Base-by-base conservation (phyloP, 768 basidiomycete species). In the Auricularia auricula-judae region DNA sequence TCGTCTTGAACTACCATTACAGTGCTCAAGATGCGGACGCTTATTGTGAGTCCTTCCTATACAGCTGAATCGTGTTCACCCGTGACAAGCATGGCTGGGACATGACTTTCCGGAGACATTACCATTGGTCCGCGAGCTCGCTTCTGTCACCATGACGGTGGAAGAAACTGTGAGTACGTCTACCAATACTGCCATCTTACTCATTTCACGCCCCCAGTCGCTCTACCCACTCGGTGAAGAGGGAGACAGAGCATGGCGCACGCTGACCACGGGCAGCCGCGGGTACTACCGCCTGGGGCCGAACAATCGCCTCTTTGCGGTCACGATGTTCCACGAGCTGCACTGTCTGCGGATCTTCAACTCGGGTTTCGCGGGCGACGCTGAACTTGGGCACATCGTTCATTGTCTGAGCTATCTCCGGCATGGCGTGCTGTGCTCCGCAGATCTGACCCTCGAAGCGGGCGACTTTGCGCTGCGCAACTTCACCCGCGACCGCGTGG, bases 361-460 rank as follows among this genome's bases (percentile, higher is more conserved):
- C 58, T 68, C 39, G 62, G 64, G 33, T 68, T 67, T 5, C 53
- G 65, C 62, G 4, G 44, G 59, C 34, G 42, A 35, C n/a, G 18
- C 35, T 29, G 43, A 62, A n/a, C 54, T 34, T 11, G 64, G 21
- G 5, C 75, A 74, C 33, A 67, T 73, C 23, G 71, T 73, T 3
- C 82, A 82, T 67, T 83, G 82, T 68, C 70, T 80, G 63, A 81
- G 80, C 62, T 82, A 82, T 68, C 70, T 84, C 59, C 73, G 81
- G 18, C 76, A 81, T 68, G 76, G 74, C 71, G 71, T 74, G 0
- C 72, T 83, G 33, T 84, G 82, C 67, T 69, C 72, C 10, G 77
- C 81, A 8, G 81, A 83, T 67, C 71, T 78, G 33, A 82, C 81
- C 1, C 71, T 84, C 42, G 82, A 83, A 59, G 76, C 76, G 4